Evolutionary conservation across 2,329 filamentous ascomycete species (phyloP).

Genomic region (Penicillium sp.): DNA sequence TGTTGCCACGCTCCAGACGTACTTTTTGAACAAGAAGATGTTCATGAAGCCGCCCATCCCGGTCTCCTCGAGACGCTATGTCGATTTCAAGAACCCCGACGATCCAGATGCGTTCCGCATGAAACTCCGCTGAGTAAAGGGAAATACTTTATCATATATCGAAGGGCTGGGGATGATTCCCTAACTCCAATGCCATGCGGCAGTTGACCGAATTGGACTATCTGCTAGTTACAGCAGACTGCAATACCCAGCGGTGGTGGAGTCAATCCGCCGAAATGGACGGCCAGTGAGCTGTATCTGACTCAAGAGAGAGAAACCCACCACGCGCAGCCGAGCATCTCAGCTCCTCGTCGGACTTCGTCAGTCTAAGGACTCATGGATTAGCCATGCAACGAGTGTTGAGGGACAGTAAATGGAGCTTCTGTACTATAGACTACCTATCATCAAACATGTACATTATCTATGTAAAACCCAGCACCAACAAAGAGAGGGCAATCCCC

Average conservation of each 20-base stretch:
- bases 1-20: conserved; percentile 44
- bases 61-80: conserved; percentile 38
- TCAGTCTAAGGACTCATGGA: neutral
- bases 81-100: conserved; percentile 17
- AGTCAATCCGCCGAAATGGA: neutral
- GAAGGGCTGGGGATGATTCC: neutral
- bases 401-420: neutral
- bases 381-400: neutral
- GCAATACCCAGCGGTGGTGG: neutral
- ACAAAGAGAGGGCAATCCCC: neutral
- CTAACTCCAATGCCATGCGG: too few relatives aligned
- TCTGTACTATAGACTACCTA: neutral
- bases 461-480: neutral
- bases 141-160: neutral
- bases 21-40: conserved; percentile 43
- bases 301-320: neutral
- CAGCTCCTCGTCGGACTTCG: neutral
- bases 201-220: neutral
- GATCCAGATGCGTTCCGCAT: conserved; percentile 14
- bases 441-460: neutral
- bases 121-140: conserved; percentile 14
- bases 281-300: neutral
- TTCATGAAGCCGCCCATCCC: conserved; percentile 34
- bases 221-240: neutral
- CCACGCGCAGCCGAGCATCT: neutral